A percentile compares a stretch with the other conserved stretches of the same genome.
Conservation (phyloP, 2,329 filamentous ascomycete species). For the Xenoacremonium recifei region DNA sequence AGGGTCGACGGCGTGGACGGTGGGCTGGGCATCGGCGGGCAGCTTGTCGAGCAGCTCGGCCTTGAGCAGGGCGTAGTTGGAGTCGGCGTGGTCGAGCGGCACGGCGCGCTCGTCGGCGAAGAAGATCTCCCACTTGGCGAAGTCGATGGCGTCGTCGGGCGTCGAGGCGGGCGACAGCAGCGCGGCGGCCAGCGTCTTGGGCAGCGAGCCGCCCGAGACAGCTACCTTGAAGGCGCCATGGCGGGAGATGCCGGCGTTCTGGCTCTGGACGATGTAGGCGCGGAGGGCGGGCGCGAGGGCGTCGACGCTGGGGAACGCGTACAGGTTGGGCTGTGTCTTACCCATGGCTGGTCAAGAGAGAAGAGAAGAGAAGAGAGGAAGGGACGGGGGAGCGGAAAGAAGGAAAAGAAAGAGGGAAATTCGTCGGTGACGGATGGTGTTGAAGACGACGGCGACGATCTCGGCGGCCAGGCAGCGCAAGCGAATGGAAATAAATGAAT, state of each 20-base stretch:
- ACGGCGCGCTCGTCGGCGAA: slow-evolving; percentile 97
- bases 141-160: slow-evolving; percentile 65
- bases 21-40: slow-evolving; percentile 64
- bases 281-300: slow-evolving; percentile 76
- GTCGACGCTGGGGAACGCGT: slow-evolving; percentile 70
- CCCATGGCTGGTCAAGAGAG: slow-evolving; percentile 38
- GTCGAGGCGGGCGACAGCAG: slow-evolving; percentile 60
- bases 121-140: slow-evolving; percentile 94
- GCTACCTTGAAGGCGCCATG: slow-evolving; percentile 87
- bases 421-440: too few species aligned
- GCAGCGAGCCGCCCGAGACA: slow-evolving; percentile 91
- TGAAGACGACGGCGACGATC: too few species aligned
- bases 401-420: too few species aligned
- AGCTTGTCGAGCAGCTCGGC: slow-evolving; percentile 87
- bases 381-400: too few species aligned
- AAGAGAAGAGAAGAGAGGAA: slow-evolving; percentile 1
- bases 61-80: slow-evolving; percentile 90
- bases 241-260: slow-evolving; percentile 75
- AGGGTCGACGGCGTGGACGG: slow-evolving; percentile 75
- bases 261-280: slow-evolving; percentile 76
- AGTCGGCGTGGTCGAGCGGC: slow-evolving; percentile 86
- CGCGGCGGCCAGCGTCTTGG: slow-evolving; percentile 81
- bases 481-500: too few species aligned
- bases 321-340: slow-evolving; percentile 67
- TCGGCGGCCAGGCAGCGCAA: too few species aligned